Percentiles rank a stretch among this genome's conserved stretches.
Evolutionary conservation across 306 rosid genomes (phyloP).

Genomic region (Ormosia semicastrata): DNA sequence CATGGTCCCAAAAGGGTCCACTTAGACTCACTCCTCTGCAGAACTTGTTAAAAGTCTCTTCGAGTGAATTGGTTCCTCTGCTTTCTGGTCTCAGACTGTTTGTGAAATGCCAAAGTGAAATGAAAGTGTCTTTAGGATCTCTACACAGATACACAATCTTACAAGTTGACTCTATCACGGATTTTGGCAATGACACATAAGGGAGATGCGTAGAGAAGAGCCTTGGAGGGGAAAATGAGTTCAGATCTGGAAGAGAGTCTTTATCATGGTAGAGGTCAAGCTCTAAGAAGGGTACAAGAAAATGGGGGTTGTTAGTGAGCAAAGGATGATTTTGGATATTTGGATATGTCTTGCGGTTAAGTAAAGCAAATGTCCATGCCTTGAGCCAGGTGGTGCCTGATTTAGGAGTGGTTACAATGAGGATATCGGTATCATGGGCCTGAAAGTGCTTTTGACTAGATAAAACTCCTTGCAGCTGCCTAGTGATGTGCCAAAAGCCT

Average conservation of each 20-base stretch:
- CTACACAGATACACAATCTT: slow-evolving; percentile 42
- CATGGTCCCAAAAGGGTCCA: slow-evolving; percentile 38
- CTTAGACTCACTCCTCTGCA: slow-evolving; percentile 11
- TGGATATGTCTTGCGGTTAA: slow-evolving; percentile 13
- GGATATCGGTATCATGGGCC: slow-evolving; percentile 26
- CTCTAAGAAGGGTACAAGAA: slow-evolving; percentile 43
- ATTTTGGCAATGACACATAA: background rate
- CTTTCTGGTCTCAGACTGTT: slow-evolving; percentile 10
- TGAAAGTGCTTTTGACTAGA: slow-evolving; percentile 37
- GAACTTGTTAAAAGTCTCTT: slow-evolving; percentile 26
- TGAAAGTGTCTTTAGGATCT: slow-evolving; percentile 38
- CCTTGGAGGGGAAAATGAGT: background rate
- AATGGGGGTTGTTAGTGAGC: slow-evolving; percentile 35
- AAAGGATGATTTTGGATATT: slow-evolving; percentile 27
- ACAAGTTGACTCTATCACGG: slow-evolving; percentile 2
- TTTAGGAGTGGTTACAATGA: slow-evolving; percentile 39
- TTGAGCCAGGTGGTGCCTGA: slow-evolving; percentile 54
- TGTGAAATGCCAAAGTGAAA: slow-evolving; percentile 43
- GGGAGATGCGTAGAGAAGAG: background rate
- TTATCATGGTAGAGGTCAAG: background rate
- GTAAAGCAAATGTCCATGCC: slow-evolving; percentile 29
- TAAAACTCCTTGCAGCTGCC: slow-evolving; percentile 31
- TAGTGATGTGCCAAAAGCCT: slow-evolving; percentile 40
- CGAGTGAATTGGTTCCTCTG: background rate
- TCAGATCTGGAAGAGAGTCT: slow-evolving; percentile 2